A percentile compares a stretch with the other conserved stretches of the same genome.
phyloP scores from a whole-genome alignment of 2,329 filamentous ascomycete genomes.

The Nothopassalora personata region DNA sequence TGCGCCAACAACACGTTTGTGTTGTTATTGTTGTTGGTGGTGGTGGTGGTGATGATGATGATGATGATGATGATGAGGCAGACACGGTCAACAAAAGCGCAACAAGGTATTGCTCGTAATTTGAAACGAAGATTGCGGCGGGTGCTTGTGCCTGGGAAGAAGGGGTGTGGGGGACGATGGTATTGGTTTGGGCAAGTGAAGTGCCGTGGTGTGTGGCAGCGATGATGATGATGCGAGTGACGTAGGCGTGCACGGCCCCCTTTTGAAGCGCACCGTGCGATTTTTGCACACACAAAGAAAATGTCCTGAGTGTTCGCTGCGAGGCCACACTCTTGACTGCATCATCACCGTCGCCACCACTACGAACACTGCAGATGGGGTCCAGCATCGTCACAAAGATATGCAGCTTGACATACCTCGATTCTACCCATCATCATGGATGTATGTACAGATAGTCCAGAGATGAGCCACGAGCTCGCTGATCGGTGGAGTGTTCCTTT shows the following conservation, averaged over 20 bases:
- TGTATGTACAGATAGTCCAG: background rate
- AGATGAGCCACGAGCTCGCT: background rate
- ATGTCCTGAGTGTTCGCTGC: too few species aligned
- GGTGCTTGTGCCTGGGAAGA: background rate
- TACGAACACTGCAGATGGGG: background rate
- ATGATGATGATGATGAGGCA: background rate
- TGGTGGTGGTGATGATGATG: too few species aligned
- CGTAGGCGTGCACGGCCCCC: too few species aligned
- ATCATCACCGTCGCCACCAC: background rate
- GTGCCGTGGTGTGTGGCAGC: background rate
- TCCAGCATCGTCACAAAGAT: background rate
- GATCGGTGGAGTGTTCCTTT: background rate
- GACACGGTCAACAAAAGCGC: background rate
- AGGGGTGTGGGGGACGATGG: background rate
- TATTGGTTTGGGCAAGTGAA: background rate
- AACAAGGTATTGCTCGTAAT: background rate
- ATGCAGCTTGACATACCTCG: background rate
- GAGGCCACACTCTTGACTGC: background rate
- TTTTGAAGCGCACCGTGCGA: background rate
- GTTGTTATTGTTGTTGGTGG: too few species aligned
- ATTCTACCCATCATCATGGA: background rate
- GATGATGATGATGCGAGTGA: too few species aligned
- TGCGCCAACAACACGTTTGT: too few species aligned
- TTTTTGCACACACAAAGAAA: too few species aligned
- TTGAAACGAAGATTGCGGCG: background rate